These are phyloP conservation scores for Naganishia onofrii DNA, from an alignment of 768 basidiomycete species.

Conservation along the genomic window DNA sequence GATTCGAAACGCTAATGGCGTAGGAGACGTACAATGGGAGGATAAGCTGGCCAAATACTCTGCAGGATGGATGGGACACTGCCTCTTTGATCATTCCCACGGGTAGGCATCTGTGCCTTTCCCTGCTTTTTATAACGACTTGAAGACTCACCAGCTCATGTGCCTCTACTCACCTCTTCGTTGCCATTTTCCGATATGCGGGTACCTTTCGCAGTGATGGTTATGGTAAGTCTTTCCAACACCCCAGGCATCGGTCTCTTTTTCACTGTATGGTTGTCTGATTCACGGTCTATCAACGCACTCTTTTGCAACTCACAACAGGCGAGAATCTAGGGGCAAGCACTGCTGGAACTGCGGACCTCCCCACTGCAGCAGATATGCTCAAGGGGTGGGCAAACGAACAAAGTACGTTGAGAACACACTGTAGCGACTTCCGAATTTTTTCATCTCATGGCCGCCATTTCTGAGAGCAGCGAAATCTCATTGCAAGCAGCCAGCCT, in stretches of 20 bases:
- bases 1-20: neutral
- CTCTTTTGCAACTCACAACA: neutral
- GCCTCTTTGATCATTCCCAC: neutral
- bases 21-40: neutral
- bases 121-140: neutral
- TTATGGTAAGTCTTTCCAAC: constrained; percentile 4
- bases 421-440: too few species aligned
- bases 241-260: too few species aligned
- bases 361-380: neutral
- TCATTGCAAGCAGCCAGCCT: neutral
- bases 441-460: neutral
- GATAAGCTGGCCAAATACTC: constrained; percentile 2
- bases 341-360: neutral
- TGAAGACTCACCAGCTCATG: neutral
- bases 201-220: neutral
- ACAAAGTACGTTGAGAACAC: neutral
- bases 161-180: neutral
- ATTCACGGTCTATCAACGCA: too few species aligned
- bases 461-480: neutral
- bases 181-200: neutral
- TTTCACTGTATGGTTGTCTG: neutral
- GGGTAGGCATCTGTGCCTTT: neutral
- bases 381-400: constrained; percentile 1
- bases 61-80: constrained; percentile 5
- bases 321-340: neutral